phyloP scores from a whole-genome alignment of 202 grass and related monocot species.

The Setaria viridis region DNA sequence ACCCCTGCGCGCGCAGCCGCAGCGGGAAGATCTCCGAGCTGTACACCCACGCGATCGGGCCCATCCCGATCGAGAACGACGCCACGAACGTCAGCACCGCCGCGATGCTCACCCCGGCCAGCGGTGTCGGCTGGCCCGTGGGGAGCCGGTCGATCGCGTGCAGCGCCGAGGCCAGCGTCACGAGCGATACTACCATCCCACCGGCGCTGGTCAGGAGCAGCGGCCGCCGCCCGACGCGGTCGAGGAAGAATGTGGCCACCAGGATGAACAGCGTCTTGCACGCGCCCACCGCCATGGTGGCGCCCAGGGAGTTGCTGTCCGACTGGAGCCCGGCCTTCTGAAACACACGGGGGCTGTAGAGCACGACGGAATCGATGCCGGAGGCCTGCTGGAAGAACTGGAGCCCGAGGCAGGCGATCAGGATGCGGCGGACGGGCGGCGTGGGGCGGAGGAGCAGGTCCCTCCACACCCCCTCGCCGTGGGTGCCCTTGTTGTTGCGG shows the following conservation, averaged over 20 bases:
- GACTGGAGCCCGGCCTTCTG: slow-evolving; percentile 58
- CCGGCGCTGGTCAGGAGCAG: slow-evolving; percentile 74
- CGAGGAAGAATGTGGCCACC: slow-evolving; percentile 75
- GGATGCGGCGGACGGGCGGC: slow-evolving; percentile 59
- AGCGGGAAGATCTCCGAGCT: slow-evolving; percentile 95
- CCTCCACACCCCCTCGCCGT: slow-evolving; percentile 72
- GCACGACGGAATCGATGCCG: slow-evolving; percentile 76
- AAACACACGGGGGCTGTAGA: slow-evolving; percentile 83
- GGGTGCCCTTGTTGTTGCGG: slow-evolving; percentile 19
- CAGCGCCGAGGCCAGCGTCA: slow-evolving; percentile 59
- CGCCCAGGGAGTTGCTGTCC: slow-evolving; percentile 51
- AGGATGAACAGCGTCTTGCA: slow-evolving; percentile 80
- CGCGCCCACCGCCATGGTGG: slow-evolving; percentile 75
- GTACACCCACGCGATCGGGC: slow-evolving; percentile 93
- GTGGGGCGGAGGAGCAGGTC: slow-evolving; percentile 69
- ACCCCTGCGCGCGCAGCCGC: slow-evolving; percentile 76
- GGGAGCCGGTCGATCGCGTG: slow-evolving; percentile 38
- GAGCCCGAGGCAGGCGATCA: slow-evolving; percentile 65
- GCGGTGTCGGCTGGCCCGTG: slow-evolving; percentile 30
- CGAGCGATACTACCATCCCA: slow-evolving; percentile 79
- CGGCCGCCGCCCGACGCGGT: slow-evolving; percentile 75
- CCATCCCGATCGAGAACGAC: slow-evolving; percentile 83
- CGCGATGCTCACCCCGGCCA: slow-evolving; percentile 66
- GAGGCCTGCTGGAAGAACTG: slow-evolving; percentile 87
- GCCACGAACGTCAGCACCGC: slow-evolving; percentile 64